Conservation (phyloP, 2,329 filamentous ascomycete genomes). For the Acrocalymma vagum region DNA sequence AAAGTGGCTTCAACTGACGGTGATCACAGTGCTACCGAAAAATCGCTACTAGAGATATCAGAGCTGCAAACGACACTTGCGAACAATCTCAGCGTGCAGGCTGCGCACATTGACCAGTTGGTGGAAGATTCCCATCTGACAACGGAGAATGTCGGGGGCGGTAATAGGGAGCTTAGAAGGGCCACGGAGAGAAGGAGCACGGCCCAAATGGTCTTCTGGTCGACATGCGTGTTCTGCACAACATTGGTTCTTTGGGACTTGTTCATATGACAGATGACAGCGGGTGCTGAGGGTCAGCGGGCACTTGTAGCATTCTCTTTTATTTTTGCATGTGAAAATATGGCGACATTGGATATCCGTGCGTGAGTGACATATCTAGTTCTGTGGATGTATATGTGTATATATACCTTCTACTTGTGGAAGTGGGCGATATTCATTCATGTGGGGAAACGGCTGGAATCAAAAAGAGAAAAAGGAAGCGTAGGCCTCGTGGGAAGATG, state of each 20-base stretch:
- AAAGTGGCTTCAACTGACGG: constrained; percentile 20
- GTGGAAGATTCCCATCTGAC: constrained; percentile 84
- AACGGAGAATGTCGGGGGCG: constrained; percentile 84
- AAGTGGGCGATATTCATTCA: no score
- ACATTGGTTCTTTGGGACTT: constrained; percentile 59
- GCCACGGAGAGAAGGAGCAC: constrained; percentile 68
- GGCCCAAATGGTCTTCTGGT: constrained; percentile 58
- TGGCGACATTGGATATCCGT: no score
- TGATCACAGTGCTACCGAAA: constrained; percentile 76
- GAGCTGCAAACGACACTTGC: constrained; percentile 91
- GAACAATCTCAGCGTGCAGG: constrained; percentile 83
- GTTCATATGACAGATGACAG: constrained; percentile 48
- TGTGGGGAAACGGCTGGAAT: no score
- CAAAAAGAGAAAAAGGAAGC: no score
- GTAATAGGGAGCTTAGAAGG: constrained; percentile 90
- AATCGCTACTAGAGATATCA: constrained; percentile 89
- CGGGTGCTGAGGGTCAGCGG: no score
- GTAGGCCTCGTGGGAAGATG: constrained; percentile 8
- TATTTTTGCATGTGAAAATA: no score
- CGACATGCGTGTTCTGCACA: constrained; percentile 55
- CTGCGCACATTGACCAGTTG: constrained; percentile 87
- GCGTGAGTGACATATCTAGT: no score
- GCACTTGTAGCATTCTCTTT: no score
- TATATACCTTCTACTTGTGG: no score
- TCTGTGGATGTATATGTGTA: no score